phyloP scores from a whole-genome alignment of 441 rosid species.

The Francoa sonchifolia region DNA sequence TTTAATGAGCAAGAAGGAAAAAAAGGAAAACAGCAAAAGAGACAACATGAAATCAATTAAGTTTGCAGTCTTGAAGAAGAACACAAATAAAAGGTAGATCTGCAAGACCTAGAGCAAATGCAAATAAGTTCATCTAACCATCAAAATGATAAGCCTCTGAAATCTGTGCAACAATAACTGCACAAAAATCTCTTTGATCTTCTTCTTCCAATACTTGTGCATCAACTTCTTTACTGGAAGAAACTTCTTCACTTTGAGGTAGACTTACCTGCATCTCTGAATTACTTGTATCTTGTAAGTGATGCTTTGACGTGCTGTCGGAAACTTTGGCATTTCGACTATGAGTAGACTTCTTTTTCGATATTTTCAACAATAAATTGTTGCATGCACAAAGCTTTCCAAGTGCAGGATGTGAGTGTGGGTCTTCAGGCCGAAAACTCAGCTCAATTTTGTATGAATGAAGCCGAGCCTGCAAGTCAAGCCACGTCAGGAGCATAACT shows the following conservation, averaged over 20 bases:
- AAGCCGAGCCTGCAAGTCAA: constrained; percentile 44
- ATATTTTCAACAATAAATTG: constrained; percentile 44
- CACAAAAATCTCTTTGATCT: constrained; percentile 27
- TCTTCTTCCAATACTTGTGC: constrained; percentile 14
- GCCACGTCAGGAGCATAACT: constrained; percentile 2
- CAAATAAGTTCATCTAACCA: constrained; percentile 28
- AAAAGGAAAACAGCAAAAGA: neutral
- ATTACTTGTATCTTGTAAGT: constrained; percentile 12
- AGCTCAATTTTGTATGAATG: constrained; percentile 54
- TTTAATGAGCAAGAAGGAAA: neutral
- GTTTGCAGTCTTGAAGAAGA: too few relatives aligned
- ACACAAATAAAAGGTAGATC: neutral
- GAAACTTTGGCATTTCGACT: constrained; percentile 16
- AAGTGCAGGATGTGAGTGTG: constrained; percentile 64
- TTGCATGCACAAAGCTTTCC: constrained; percentile 53
- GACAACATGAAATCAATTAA: neutral
- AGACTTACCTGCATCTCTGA: constrained; percentile 8
- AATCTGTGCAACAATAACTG: constrained; percentile 59
- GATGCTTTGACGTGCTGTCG: neutral
- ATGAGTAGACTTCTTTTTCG: constrained; percentile 26
- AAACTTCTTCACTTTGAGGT: constrained; percentile 11
- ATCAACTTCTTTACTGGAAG: constrained; percentile 17
- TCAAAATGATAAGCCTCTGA: constrained; percentile 65
- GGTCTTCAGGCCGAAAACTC: constrained; percentile 83
- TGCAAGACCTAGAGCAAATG: neutral